A percentile compares a stretch with the other conserved stretches of the same genome.
These are phyloP conservation scores for Striga hermonthica DNA, from an alignment of 305 asterid genomes.

Conservation along the genomic window DNA sequence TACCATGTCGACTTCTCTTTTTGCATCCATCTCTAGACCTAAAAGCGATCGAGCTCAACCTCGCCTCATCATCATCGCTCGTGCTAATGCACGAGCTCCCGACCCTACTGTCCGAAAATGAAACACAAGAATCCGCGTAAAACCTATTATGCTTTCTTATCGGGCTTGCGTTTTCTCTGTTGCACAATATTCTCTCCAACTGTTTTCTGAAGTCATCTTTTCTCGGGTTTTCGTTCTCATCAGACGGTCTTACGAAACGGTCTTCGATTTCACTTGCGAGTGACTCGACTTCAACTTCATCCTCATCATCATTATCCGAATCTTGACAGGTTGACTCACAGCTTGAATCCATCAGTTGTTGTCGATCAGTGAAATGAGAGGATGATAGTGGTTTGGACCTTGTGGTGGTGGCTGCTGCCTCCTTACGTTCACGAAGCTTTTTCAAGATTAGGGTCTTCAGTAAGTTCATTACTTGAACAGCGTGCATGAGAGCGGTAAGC, in stretches of 20 bases:
- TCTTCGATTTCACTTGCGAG: conserved; percentile 57
- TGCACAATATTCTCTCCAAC: conserved; percentile 61
- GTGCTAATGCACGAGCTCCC: conserved; percentile 55
- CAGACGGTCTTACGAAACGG: conserved; percentile 50
- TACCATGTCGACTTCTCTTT: conserved; percentile 15
- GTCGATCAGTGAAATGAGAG: conserved; percentile 44
- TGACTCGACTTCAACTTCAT: conserved; percentile 56
- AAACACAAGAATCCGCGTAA: conserved; percentile 35
- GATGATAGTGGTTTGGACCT: conserved; percentile 43
- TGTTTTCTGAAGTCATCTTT: conserved; percentile 66
- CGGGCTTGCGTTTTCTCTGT: conserved; percentile 58
- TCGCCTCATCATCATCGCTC: conserved; percentile 59
- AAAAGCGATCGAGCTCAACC: conserved; percentile 37
- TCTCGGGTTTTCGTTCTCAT: conserved; percentile 47
- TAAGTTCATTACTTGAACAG: conserved; percentile 57
- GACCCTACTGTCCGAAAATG: conserved; percentile 38
- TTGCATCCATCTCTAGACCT: conserved; percentile 23
- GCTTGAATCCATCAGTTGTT: conserved; percentile 48
- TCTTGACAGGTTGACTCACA: conserved; percentile 43
- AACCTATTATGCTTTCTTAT: background rate
- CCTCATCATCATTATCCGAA: conserved; percentile 51
- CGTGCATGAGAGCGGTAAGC: conserved; percentile 51
- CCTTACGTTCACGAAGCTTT: conserved; percentile 41
- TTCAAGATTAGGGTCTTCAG: conserved; percentile 39
- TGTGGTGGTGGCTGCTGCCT: conserved; percentile 36